A percentile compares a stretch with the other conserved stretches of the same genome.
Conservation (phyloP, 257 asterid species). For the Capsicum rhomboideum region DNA sequence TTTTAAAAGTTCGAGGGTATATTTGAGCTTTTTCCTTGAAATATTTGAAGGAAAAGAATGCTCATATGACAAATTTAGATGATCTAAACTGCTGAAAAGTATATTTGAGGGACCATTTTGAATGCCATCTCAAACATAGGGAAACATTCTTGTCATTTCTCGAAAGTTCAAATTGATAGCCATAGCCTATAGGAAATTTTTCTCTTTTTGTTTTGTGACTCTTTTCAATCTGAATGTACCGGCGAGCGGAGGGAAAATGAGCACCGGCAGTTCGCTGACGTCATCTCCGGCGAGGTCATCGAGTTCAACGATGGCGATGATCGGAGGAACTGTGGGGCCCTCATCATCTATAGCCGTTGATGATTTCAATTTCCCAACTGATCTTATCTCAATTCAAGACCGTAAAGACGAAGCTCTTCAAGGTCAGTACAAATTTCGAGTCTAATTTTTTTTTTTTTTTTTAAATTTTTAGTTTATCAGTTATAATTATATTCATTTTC, state of each 20-base stretch:
- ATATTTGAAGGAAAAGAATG: too few species aligned
- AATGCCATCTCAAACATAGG: neutral
- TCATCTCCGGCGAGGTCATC: slow-evolving; percentile 43
- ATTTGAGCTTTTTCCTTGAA: too few species aligned
- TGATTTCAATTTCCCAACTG: slow-evolving; percentile 39
- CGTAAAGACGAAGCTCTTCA: slow-evolving; percentile 59
- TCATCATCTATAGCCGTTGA: slow-evolving; percentile 25
- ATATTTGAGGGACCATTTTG: neutral
- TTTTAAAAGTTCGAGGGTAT: too few species aligned
- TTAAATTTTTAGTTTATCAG: neutral
- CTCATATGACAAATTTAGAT: too few species aligned
- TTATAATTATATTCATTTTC: neutral
- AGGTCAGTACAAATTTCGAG: slow-evolving; percentile 21
- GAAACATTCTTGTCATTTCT: neutral
- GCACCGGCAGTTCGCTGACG: slow-evolving; percentile 29
- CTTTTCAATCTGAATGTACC: neutral
- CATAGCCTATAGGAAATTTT: neutral
- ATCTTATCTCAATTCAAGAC: slow-evolving; percentile 50
- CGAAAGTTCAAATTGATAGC: neutral
- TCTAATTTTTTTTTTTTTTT: neutral
- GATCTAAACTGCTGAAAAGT: too few species aligned
- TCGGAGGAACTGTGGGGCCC: slow-evolving; percentile 6
- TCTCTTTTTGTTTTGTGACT: neutral
- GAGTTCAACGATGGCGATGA: slow-evolving; percentile 25
- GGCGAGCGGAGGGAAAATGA: slow-evolving; percentile 12